These are phyloP conservation scores for Pseudogymnoascus sp. DNA, from an alignment of 2,329 filamentous ascomycete species.

Conservation along the genomic window DNA sequence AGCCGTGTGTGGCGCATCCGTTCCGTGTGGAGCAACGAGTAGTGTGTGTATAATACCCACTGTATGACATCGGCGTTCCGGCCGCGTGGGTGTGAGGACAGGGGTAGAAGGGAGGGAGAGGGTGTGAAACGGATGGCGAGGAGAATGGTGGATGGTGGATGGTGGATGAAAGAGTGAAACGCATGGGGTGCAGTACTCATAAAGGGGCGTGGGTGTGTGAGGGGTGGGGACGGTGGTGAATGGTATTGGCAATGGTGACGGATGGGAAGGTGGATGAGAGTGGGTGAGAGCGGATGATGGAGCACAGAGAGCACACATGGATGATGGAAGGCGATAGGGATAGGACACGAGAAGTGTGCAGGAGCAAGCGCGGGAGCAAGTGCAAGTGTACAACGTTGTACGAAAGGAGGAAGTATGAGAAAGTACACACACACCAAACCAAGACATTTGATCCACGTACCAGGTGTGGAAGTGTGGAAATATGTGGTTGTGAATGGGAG, in stretches of 20 bases:
- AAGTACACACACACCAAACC: neutral
- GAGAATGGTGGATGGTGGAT: neutral
- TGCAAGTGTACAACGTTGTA: neutral
- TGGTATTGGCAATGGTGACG: neutral
- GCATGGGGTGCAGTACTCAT: neutral
- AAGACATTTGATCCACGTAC: constrained; percentile 1
- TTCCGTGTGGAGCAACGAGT: neutral
- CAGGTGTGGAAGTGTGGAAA: neutral
- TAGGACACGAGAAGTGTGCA: neutral
- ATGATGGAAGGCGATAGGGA: neutral
- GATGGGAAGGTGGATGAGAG: neutral
- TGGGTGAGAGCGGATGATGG: neutral
- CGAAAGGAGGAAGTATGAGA: neutral
- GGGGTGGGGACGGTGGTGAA: neutral
- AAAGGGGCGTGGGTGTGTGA: neutral
- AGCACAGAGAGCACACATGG: neutral
- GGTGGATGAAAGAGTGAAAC: no score
- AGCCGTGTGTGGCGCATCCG: neutral
- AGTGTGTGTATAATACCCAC: neutral
- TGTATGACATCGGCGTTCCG: neutral
- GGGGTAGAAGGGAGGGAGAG: neutral
- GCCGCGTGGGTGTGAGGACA: neutral
- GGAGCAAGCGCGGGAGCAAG: neutral
- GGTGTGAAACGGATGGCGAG: neutral
- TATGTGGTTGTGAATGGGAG: neutral